Conservation (phyloP, 1,139 yeast species). For the Taiozyma onychis region DNA sequence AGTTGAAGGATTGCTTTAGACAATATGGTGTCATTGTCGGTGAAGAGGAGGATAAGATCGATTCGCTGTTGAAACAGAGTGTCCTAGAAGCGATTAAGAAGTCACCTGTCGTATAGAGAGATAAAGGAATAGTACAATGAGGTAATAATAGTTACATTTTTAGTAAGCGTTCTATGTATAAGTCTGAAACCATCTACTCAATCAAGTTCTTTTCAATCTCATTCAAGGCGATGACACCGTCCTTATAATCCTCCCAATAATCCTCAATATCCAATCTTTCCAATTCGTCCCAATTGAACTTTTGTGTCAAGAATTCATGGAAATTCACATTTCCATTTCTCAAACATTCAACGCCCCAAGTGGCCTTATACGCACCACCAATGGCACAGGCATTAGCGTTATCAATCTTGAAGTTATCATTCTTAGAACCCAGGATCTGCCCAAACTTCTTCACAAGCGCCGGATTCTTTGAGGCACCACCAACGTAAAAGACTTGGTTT, state of each 20-base stretch:
- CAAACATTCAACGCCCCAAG: slow-evolving; percentile 44
- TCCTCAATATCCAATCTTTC: slow-evolving; percentile 32
- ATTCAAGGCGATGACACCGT: slow-evolving; percentile 29
- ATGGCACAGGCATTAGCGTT: slow-evolving; percentile 89
- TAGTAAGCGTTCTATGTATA: neutral
- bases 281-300: slow-evolving; percentile 43
- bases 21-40: slow-evolving; percentile 49
- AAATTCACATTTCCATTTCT: slow-evolving; percentile 6
- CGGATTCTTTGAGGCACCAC: slow-evolving; percentile 76
- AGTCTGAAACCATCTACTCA: neutral
- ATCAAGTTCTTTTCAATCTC: slow-evolving; percentile 22
- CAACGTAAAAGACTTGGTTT: slow-evolving; percentile 71
- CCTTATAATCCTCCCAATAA: slow-evolving; percentile 28
- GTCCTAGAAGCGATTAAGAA: slow-evolving; percentile 5
- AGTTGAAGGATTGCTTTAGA: slow-evolving; percentile 43
- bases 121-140: too few species aligned
- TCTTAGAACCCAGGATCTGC: slow-evolving; percentile 54
- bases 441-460: slow-evolving; percentile 68
- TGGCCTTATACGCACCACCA: slow-evolving; percentile 90
- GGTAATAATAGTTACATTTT: too few species aligned
- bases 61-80: slow-evolving; percentile 2
- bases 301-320: slow-evolving; percentile 35
- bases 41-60: slow-evolving; percentile 14
- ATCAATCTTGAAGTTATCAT: slow-evolving; percentile 68
- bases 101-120: too few species aligned